Evolutionary conservation across 805 yeast genomes (phyloP).

Genomic region (Spathaspora girioi): DNA sequence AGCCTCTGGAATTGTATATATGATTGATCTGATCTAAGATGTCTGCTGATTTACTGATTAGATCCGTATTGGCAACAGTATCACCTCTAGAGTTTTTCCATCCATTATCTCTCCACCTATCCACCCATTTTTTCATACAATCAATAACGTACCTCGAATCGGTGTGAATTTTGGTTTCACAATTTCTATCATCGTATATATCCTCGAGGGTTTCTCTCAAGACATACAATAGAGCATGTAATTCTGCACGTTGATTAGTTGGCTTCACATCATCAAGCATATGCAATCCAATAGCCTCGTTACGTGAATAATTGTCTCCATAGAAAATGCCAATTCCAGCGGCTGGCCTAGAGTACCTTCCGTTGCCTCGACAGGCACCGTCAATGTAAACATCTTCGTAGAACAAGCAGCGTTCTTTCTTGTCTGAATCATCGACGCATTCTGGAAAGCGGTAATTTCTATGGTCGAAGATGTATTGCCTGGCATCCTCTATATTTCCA

Average conservation of each 20-base stretch:
- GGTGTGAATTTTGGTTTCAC: slow-evolving; percentile 46
- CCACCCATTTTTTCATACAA: slow-evolving; percentile 53
- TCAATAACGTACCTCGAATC: slow-evolving; percentile 71
- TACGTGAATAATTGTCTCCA: slow-evolving; percentile 52
- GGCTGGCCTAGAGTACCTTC: slow-evolving; percentile 25
- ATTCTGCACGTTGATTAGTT: slow-evolving; percentile 82
- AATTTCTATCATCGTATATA: slow-evolving; percentile 16
- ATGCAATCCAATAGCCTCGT: slow-evolving; percentile 49
- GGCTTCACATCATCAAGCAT: slow-evolving; percentile 30
- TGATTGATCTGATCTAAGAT: slow-evolving; percentile 33
- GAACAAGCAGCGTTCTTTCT: background rate
- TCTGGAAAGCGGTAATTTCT: slow-evolving; percentile 13
- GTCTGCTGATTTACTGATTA: slow-evolving; percentile 34
- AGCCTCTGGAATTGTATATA: slow-evolving; percentile 27
- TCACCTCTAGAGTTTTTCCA: slow-evolving; percentile 45
- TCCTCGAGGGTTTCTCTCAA: slow-evolving; percentile 37
- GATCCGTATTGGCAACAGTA: slow-evolving; percentile 49
- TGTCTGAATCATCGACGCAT: background rate
- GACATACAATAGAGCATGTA: slow-evolving; percentile 62
- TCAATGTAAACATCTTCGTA: slow-evolving; percentile 57
- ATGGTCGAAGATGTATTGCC: slow-evolving; percentile 28
- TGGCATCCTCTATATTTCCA: slow-evolving; percentile 45
- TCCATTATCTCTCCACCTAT: slow-evolving; percentile 54
- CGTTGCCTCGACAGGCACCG: slow-evolving; percentile 71
- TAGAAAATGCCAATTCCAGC: slow-evolving; percentile 80